Conservation (phyloP, 805 yeast genomes). For the Yarrowia yakushimensis region DNA sequence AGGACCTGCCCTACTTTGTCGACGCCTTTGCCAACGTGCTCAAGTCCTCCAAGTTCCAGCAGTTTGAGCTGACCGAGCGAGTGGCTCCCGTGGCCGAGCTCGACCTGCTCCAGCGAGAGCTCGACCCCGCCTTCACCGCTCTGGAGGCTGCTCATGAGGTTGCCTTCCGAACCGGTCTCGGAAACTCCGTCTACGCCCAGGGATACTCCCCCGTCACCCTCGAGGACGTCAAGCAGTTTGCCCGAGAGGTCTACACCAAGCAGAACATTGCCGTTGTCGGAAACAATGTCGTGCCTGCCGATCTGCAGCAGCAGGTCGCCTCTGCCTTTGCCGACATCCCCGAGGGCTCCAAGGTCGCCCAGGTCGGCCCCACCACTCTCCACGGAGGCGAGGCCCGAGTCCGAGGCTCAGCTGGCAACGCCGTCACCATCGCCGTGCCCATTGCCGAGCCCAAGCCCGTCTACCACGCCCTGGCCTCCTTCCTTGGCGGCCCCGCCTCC, state of each 20-base stretch:
- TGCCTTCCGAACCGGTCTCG: conserved; percentile 84
- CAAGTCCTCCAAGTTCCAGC: conserved; percentile 66
- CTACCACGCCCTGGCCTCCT: conserved; percentile 66
- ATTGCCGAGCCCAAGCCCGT: conserved; percentile 55
- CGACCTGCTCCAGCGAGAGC: conserved; percentile 48
- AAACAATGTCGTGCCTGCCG: conserved; percentile 68
- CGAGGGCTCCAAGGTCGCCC: conserved; percentile 51
- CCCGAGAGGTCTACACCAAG: conserved; percentile 62
- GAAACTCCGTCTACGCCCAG: conserved; percentile 74
- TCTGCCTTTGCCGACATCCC: conserved; percentile 57
- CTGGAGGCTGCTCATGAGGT: conserved; percentile 73
- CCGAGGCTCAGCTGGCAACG: conserved; percentile 61
- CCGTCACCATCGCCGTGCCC: conserved; percentile 81
- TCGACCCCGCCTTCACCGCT: conserved; percentile 56
- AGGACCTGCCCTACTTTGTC: conserved; percentile 88
- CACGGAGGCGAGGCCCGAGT: conserved; percentile 60
- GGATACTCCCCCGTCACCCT: conserved; percentile 55
- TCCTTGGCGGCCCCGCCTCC: conserved; percentile 49
- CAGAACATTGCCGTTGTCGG: conserved; percentile 70
- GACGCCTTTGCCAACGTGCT: conserved; percentile 72
- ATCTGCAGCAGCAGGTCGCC: conserved; percentile 61
- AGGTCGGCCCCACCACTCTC: conserved; percentile 44
- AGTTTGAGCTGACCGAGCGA: conserved; percentile 78
- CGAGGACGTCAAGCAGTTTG: conserved; percentile 65
- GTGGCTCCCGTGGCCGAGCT: conserved; percentile 73